Percentiles rank a stretch among this genome's conserved stretches.
Conservation (phyloP, 2,329 filamentous ascomycete species). For the Diaporthe sp. region DNA sequence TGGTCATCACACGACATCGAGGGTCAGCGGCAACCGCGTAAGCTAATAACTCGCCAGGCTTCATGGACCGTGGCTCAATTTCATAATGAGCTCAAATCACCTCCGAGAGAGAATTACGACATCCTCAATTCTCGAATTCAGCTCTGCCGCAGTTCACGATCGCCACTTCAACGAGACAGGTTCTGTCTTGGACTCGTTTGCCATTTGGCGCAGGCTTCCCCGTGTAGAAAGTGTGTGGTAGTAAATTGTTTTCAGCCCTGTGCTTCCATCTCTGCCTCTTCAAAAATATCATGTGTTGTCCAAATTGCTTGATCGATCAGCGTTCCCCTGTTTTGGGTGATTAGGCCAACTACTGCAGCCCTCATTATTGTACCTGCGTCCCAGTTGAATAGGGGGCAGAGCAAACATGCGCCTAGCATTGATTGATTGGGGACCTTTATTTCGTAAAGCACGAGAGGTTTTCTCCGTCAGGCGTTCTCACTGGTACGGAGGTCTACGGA, state of each 20-base stretch:
- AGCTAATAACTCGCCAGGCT: not conserved
- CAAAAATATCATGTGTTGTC: not conserved
- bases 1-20: not conserved
- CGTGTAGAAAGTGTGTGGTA: too few species aligned
- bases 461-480: not conserved
- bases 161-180: not conserved
- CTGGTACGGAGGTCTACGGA: not conserved
- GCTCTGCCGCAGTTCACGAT: not conserved
- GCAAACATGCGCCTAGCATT: not conserved
- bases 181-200: not conserved
- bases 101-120: not conserved
- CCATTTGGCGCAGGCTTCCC: not conserved
- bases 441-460: not conserved
- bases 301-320: not conserved
- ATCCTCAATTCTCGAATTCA: not conserved
- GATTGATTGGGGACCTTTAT: not conserved
- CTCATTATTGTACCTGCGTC: too few species aligned
- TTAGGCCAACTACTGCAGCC: too few species aligned
- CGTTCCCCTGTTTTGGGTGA: too few species aligned
- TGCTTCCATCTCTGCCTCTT: not conserved
- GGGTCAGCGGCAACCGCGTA: not conserved
- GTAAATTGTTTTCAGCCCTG: too few species aligned
- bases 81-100: not conserved
- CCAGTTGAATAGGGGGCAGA: too few species aligned
- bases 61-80: not conserved